Percentiles rank a stretch among this genome's conserved stretches.
Conservation (phyloP, 2,329 filamentous ascomycete genomes). For the Aschersonia sp. region DNA sequence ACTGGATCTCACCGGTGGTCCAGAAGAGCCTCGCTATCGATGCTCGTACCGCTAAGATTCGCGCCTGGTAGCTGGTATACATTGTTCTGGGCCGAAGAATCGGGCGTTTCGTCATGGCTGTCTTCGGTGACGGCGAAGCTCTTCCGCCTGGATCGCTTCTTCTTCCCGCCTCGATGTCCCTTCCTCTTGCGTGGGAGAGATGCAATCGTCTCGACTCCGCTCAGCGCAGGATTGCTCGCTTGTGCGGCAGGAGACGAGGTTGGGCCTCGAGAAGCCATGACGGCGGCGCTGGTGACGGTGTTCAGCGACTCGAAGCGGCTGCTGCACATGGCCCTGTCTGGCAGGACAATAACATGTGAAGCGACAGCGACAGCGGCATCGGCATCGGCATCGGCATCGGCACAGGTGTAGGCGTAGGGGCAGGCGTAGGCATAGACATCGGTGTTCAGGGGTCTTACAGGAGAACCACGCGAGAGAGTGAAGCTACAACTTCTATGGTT, state of each 20-base stretch:
- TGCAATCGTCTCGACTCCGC: background rate
- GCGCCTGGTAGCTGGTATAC: conserved; percentile 35
- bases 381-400: too few relatives aligned
- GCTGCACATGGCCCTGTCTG: conserved; percentile 13
- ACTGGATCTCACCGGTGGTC: conserved; percentile 56
- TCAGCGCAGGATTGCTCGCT: background rate
- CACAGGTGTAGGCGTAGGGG: background rate
- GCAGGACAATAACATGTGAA: background rate
- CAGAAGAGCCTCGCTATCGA: conserved; percentile 77
- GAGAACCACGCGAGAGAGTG: too few relatives aligned
- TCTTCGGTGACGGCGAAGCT: conserved; percentile 63
- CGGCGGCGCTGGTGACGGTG: conserved; percentile 2
- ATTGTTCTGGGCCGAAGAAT: conserved; percentile 25
- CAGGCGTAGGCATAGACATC: too few relatives aligned
- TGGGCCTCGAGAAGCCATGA: conserved; percentile 4
- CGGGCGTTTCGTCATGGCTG: conserved; percentile 20
- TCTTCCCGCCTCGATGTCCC: conserved; percentile 64
- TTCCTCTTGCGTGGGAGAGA: conserved; percentile 42
- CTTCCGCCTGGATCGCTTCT: conserved; percentile 60
- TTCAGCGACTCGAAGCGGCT: conserved; percentile 16
- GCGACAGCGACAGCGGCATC: background rate
- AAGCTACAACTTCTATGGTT: too few relatives aligned
- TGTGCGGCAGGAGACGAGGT: conserved; percentile 5
- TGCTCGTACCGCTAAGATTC: conserved; percentile 67
- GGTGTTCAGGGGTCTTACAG: too few relatives aligned